Evolutionary conservation across 228 moss, liverwort and hornwort genomes (phyloP), one percentile per base, ranked within the genome.

Genomic region (Sphagnum fallax): DNA sequence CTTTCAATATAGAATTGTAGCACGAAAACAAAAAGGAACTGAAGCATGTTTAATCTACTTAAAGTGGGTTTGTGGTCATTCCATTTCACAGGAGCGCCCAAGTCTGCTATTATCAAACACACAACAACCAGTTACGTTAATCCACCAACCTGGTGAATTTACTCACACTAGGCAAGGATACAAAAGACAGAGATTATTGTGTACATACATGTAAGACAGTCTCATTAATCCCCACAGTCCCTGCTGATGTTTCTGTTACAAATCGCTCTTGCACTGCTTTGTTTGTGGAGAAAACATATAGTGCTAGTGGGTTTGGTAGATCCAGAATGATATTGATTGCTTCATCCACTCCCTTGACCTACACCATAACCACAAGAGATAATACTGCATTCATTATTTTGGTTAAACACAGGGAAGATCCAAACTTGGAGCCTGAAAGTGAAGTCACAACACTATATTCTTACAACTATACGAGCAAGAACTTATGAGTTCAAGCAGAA

Each of bases 221-320:
- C 65, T 84, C 84, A 52, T 84, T 84, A 53, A 84, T 52, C 10
- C 70, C 64, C 63, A 84, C 73, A 51, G 75, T 81, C 70, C 84
- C 84, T 8, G 80, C 72, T 48, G 84, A 84, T 4, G 84, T 84
- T 55, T 77, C 68, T 16, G 61, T 51, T 32, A 84, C 13, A 47
- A 84, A 75, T 74, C 66, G 67, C 52, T 81, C 69, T 72, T 77
- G 72, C 18, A 64, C 70, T 18, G 63, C 63, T 60, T 73, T 75
- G 68, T 65, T 67, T 5, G 65, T 62, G 15, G 81, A 77, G 73
- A 84, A 84, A 13, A 81, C 51, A 47, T 84, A 84, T 0, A 84
- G 71, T 5, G 84, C 75, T 32, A 84, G 68, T 47, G 84, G 84
- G 67, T 84, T 84, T 63, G 84, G 75, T 51, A 72, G 69, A 6